Conservation (phyloP, 2,329 filamentous ascomycete species). For the Alternaria dauci region DNA sequence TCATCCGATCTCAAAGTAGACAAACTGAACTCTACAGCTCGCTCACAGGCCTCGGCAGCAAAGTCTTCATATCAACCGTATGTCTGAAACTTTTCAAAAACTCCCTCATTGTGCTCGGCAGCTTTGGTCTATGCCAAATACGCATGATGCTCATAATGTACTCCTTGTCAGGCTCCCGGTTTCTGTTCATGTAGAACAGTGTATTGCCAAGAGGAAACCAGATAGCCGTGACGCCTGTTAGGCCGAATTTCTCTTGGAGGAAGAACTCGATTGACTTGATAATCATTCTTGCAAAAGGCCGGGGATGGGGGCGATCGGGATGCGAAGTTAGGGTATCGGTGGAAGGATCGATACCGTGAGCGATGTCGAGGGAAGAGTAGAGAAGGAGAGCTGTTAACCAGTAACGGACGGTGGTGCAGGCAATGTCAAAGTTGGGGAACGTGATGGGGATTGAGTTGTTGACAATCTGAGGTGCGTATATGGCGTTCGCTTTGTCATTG, state of each 20-base stretch:
- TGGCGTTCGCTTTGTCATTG: constrained; percentile 14
- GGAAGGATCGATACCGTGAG: constrained; percentile 13
- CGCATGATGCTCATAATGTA: constrained; percentile 24
- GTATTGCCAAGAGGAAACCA: constrained; percentile 35
- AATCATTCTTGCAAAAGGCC: constrained; percentile 36
- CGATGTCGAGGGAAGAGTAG: constrained; percentile 31
- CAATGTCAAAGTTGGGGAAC: constrained; percentile 27
- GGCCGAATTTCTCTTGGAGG: constrained; percentile 30
- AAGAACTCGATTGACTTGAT: constrained; percentile 34
- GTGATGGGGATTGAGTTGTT: constrained; percentile 21
- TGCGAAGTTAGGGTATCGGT: constrained; percentile 17
- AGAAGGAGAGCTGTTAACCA: constrained; percentile 35
- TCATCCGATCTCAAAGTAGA: background rate
- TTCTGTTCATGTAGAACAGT: constrained; percentile 28
- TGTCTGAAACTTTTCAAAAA: constrained; percentile 34
- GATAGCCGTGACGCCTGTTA: constrained; percentile 28
- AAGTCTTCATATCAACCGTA: constrained; percentile 10
- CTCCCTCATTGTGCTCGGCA: constrained; percentile 30
- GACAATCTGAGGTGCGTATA: constrained; percentile 20
- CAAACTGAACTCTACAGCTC: background rate
- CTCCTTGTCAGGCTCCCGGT: constrained; percentile 19
- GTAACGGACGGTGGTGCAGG: constrained; percentile 33
- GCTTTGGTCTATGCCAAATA: constrained; percentile 25
- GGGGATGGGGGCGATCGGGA: constrained; percentile 29
- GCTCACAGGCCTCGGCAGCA: background rate